Conservation (phyloP, 371 early-diverging fungal genomes). For the Apophysomyces sp. region DNA sequence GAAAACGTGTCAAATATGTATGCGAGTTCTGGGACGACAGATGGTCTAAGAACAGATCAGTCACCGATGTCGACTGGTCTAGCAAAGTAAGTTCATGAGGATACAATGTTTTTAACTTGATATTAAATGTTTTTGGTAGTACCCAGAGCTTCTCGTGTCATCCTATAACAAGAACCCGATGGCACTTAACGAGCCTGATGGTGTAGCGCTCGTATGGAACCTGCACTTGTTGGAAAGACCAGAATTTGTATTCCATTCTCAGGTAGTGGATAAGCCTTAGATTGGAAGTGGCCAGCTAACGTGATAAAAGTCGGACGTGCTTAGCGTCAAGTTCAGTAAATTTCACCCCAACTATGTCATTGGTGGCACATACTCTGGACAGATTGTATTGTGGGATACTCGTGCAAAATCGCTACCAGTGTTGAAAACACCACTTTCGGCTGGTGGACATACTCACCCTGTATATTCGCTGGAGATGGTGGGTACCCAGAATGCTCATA, state of each 20-base stretch:
- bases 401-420: constrained; percentile 84
- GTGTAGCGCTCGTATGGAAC: constrained; percentile 94
- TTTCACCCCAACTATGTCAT: constrained; percentile 91
- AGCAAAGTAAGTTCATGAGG: constrained; percentile 56
- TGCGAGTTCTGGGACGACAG: constrained; percentile 81
- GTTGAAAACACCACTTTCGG: constrained; percentile 86
- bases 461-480: constrained; percentile 87
- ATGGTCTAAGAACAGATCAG: constrained; percentile 79
- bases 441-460: constrained; percentile 95
- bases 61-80: constrained; percentile 94
- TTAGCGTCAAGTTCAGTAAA: constrained; percentile 84
- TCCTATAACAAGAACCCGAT: constrained; percentile 89
- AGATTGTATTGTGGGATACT: constrained; percentile 96
- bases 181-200: constrained; percentile 91
- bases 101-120: not conserved
- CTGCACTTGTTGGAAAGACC: constrained; percentile 84
- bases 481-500: constrained; percentile 94
- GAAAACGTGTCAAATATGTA: constrained; percentile 70
- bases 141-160: constrained; percentile 84
- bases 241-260: constrained; percentile 92
- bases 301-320: constrained; percentile 80
- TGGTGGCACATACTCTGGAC: constrained; percentile 96
- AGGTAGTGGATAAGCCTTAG: constrained; percentile 37
- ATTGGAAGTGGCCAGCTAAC: not conserved
- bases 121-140: constrained; percentile 35